These are phyloP conservation scores for Mycena albidolilacea DNA, from an alignment of 768 basidiomycete species.

Conservation along the genomic window DNA sequence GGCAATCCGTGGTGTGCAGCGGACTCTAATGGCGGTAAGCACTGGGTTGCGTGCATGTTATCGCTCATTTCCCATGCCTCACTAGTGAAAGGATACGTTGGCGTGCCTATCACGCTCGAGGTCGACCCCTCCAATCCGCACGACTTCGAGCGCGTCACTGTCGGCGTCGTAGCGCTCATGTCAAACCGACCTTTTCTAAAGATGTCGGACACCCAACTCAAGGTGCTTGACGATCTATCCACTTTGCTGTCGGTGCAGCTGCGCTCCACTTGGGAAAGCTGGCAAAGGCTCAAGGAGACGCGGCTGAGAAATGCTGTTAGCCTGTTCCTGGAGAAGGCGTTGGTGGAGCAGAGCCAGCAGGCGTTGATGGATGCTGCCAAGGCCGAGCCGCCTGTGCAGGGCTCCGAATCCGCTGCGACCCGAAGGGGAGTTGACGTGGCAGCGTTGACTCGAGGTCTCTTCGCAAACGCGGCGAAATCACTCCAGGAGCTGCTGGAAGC, in stretches of 20 bases:
- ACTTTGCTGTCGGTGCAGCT: constrained; percentile 30
- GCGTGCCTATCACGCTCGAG: constrained; percentile 31
- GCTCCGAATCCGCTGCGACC: background rate
- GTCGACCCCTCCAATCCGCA: constrained; percentile 22
- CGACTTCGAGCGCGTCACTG: constrained; percentile 26
- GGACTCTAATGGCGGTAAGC: constrained; percentile 17
- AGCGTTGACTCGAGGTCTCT: background rate
- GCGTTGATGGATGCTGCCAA: background rate
- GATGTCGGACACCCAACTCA: constrained; percentile 16
- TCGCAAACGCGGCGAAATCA: constrained; percentile 12
- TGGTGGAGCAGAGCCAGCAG: constrained; percentile 29
- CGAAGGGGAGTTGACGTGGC: background rate
- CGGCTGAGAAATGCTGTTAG: constrained; percentile 27
- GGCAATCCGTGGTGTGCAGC: constrained; percentile 25
- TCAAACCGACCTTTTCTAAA: constrained; percentile 12
- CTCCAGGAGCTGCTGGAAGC: constrained; percentile 26
- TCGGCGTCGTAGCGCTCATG: constrained; percentile 36
- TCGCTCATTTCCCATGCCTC: background rate
- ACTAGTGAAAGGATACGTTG: constrained; percentile 23
- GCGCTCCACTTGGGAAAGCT: constrained; percentile 35
- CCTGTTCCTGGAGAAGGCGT: constrained; percentile 26
- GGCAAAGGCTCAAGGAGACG: constrained; percentile 20
- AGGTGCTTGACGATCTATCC: constrained; percentile 28
- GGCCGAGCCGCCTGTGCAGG: constrained; percentile 26
- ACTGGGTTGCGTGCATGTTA: background rate